Conservation (phyloP, 2,329 filamentous ascomycete genomes). For the Claviceps sp. region DNA sequence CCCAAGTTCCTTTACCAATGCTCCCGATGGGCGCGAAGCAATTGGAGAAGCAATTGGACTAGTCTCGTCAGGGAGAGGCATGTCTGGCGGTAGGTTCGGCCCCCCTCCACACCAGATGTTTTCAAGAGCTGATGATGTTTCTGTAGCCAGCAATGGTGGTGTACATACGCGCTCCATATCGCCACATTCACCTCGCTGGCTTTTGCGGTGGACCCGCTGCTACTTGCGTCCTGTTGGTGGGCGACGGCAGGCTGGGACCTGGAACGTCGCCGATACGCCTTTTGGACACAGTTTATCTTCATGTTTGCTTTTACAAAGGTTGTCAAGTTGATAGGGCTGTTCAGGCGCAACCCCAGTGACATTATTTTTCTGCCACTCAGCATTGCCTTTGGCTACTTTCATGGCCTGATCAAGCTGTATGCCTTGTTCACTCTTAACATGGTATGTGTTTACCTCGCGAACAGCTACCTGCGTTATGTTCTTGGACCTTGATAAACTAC, state of each 20-base stretch:
- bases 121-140: conserved; percentile 1
- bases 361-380: conserved; percentile 71
- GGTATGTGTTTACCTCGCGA: conserved; percentile 40
- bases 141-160: conserved; percentile 77
- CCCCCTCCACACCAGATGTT: not conserved
- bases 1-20: conserved; percentile 86
- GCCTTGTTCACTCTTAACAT: conserved; percentile 70
- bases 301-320: conserved; percentile 78
- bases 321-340: conserved; percentile 79
- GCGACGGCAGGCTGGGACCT: conserved; percentile 50
- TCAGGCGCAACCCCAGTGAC: conserved; percentile 72
- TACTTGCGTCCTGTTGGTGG: conserved; percentile 56
- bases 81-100: conserved; percentile 68
- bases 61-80: conserved; percentile 73
- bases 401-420: conserved; percentile 84
- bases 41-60: conserved; percentile 94
- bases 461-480: not conserved
- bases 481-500: not conserved
- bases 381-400: conserved; percentile 82
- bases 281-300: conserved; percentile 54
- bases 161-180: conserved; percentile 81
- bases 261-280: conserved; percentile 35
- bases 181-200: conserved; percentile 87
- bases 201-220: conserved; percentile 60
- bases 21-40: conserved; percentile 88